phyloP scores from a whole-genome alignment of 176 grass and related monocot genomes.

The Raddia guianensis region DNA sequence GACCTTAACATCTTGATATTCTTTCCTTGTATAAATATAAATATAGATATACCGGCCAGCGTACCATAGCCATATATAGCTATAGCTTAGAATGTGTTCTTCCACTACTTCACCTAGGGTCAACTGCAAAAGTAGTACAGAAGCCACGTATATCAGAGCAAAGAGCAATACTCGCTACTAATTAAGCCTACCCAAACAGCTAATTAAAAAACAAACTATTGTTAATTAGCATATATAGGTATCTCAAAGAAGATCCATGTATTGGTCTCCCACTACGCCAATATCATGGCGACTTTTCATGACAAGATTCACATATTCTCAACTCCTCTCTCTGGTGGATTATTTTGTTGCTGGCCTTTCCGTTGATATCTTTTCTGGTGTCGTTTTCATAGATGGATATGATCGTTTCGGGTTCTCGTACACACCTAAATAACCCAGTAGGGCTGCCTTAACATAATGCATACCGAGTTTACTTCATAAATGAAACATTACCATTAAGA shows the following conservation, averaged over 20 bases:
- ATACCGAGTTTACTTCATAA: neutral
- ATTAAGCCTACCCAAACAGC: constrained; percentile 19
- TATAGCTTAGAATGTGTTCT: constrained; percentile 38
- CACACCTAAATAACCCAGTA: neutral
- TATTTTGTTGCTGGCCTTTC: constrained; percentile 37
- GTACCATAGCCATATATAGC: neutral
- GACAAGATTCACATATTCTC: constrained; percentile 48
- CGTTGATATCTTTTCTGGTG: constrained; percentile 30
- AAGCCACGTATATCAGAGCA: neutral
- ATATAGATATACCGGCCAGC: neutral
- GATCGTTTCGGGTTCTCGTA: constrained; percentile 32
- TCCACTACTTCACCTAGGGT: constrained; percentile 41
- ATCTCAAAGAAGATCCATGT: constrained; percentile 48
- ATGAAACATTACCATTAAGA: neutral
- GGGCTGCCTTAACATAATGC: neutral
- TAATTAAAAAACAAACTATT: constrained; percentile 31
- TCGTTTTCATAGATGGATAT: constrained; percentile 45
- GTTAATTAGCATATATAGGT: constrained; percentile 14
- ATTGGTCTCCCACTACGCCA: constrained; percentile 56
- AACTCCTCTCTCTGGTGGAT: constrained; percentile 26
- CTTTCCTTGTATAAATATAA: no score
- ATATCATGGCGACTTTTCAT: constrained; percentile 24
- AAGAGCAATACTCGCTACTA: constrained; percentile 14
- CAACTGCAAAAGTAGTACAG: constrained; percentile 30
- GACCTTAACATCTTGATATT: no score